phyloP scores from a whole-genome alignment of 2,329 filamentous ascomycete species.

The Pseudogymnoascus sp. region DNA sequence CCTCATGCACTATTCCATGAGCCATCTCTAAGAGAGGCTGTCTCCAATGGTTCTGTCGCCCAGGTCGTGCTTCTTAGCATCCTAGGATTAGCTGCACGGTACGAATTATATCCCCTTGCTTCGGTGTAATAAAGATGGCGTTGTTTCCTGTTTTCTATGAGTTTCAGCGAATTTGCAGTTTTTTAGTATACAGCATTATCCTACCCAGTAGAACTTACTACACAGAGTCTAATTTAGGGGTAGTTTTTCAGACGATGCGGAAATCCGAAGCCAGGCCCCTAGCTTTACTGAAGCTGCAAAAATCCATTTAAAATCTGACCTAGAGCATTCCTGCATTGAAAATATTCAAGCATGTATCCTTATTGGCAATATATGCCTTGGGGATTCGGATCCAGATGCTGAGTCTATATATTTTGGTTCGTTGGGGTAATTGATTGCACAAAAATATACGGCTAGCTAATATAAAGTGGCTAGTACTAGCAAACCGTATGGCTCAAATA shows the following conservation, averaged over 20 bases:
- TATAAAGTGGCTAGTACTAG: constrained; percentile 3
- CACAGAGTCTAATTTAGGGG: constrained; percentile 9
- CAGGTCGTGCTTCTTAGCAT: background rate
- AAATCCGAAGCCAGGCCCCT: constrained; percentile 6
- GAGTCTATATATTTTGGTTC: constrained; percentile 28
- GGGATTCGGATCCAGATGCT: constrained; percentile 19
- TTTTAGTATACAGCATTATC: background rate
- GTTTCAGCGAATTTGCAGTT: background rate
- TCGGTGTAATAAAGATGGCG: background rate
- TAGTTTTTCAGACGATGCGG: constrained; percentile 9
- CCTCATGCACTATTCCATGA: constrained; percentile 24
- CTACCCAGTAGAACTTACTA: background rate
- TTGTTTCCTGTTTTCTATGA: background rate
- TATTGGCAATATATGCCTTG: constrained; percentile 23
- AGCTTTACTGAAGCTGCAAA: constrained; percentile 16
- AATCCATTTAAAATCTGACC: constrained; percentile 14
- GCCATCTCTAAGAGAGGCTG: constrained; percentile 10
- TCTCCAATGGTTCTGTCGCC: constrained; percentile 3
- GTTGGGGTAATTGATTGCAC: background rate
- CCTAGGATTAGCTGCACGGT: background rate
- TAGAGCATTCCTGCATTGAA: constrained; percentile 22
- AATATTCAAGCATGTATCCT: constrained; percentile 29
- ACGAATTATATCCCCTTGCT: background rate
- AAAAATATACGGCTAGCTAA: background rate
- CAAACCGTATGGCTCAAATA: constrained; percentile 13